These are phyloP conservation scores for Penicillium frequentans DNA, from an alignment of 2,329 filamentous ascomycete species.

Conservation along the genomic window DNA sequence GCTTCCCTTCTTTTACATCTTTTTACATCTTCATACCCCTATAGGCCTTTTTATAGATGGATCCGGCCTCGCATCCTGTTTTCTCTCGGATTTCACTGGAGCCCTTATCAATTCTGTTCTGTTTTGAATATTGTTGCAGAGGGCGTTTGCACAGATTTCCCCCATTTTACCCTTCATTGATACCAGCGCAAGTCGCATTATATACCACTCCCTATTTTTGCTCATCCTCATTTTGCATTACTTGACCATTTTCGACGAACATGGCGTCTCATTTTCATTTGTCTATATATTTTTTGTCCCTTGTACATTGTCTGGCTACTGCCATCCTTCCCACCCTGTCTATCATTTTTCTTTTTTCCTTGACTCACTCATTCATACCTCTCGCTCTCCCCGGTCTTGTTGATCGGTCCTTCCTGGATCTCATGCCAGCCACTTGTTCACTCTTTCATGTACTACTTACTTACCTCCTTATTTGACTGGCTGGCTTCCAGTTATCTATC, in stretches of 20 bases:
- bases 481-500: constrained; percentile 24
- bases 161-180: constrained; percentile 27
- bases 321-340: constrained; percentile 12
- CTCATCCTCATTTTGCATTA: constrained; percentile 3
- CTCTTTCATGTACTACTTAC: constrained; percentile 23
- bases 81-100: constrained; percentile 24
- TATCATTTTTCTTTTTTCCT: constrained; percentile 11
- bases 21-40: constrained; percentile 40
- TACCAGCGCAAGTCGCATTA: constrained; percentile 35
- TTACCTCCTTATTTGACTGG: constrained; percentile 21
- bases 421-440: constrained; percentile 5
- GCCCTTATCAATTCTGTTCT: constrained; percentile 18
- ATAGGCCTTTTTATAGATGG: constrained; percentile 40
- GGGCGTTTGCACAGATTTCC: constrained; percentile 18
- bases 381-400: background rate
- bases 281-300: constrained; percentile 16
- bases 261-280: constrained; percentile 23
- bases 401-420: background rate
- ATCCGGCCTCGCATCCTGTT: constrained; percentile 35
- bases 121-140: constrained; percentile 14
- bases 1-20: constrained; percentile 16
- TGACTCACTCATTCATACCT: constrained; percentile 1
- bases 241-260: constrained; percentile 17
- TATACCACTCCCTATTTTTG: constrained; percentile 22
- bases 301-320: constrained; percentile 27